These are phyloP conservation scores for Amaranthus hypochondriacus DNA, from an alignment of 148 eudicot species.

Conservation along the genomic window DNA sequence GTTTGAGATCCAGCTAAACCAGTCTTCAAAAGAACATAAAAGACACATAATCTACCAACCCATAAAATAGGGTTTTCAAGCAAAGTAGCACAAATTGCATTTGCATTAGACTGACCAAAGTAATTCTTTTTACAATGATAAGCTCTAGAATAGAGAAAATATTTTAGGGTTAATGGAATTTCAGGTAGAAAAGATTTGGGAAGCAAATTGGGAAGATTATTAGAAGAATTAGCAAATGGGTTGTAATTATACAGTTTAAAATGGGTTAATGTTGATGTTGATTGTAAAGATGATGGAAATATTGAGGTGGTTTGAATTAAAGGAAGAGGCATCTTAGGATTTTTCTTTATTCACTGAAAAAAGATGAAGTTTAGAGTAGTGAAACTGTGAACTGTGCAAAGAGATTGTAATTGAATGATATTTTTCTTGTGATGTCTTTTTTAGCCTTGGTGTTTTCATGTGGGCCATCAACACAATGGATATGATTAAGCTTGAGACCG, in stretches of 20 bases:
- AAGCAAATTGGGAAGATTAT: slow-evolving; percentile 16
- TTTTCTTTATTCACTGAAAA: not conserved
- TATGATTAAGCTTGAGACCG: too few relatives aligned
- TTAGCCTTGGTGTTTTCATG: too few relatives aligned
- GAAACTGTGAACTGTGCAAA: too few relatives aligned
- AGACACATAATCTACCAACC: slow-evolving; percentile 84
- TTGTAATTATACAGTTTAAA: slow-evolving; percentile 8
- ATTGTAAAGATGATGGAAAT: slow-evolving; percentile 15
- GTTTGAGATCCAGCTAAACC: slow-evolving; percentile 89
- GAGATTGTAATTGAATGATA: too few relatives aligned
- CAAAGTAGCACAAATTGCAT: slow-evolving; percentile 41
- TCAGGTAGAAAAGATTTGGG: slow-evolving; percentile 38
- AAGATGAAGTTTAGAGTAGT: not conserved
- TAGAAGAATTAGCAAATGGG: slow-evolving; percentile 1
- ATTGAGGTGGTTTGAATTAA: slow-evolving; percentile 10
- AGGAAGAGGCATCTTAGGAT: slow-evolving; percentile 11
- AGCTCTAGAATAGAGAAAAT: slow-evolving; percentile 8
- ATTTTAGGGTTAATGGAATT: slow-evolving; percentile 18
- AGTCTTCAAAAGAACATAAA: slow-evolving; percentile 80
- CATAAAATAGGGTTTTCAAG: slow-evolving; percentile 70
- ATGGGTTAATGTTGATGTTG: slow-evolving; percentile 5
- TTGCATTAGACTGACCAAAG: slow-evolving; percentile 1
- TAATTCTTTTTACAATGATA: slow-evolving; percentile 8
- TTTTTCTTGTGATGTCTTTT: too few relatives aligned
- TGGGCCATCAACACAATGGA: too few relatives aligned